Evolutionary conservation across 2,329 filamentous ascomycete species (phyloP).

Genomic region (Pseudogymnoascus sp.): DNA sequence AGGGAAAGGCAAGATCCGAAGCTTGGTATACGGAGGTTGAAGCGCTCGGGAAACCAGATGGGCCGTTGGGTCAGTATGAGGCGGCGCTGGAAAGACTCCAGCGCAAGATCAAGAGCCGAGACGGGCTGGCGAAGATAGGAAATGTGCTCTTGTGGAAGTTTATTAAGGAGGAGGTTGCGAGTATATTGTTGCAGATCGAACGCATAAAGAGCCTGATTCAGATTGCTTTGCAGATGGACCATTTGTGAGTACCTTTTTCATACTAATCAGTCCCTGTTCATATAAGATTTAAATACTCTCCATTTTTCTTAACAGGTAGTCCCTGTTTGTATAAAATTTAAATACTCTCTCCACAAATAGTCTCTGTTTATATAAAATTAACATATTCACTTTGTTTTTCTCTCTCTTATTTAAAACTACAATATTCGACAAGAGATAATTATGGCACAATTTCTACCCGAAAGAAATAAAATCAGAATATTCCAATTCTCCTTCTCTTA

Average conservation of each 20-base stretch:
- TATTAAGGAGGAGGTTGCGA: not conserved
- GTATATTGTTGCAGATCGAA: not conserved
- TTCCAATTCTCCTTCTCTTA: no score
- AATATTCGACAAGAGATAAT: no score
- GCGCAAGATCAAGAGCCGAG: not conserved
- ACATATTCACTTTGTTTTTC: no score
- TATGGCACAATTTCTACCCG: no score
- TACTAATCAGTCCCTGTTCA: no score
- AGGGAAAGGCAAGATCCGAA: not conserved
- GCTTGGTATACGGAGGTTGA: not conserved
- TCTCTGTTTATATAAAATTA: no score
- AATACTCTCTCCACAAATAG: no score
- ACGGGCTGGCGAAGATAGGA: not conserved
- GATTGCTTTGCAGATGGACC: not conserved
- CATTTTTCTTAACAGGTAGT: no score
- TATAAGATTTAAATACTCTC: no score
- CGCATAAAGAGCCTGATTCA: not conserved
- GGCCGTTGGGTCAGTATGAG: not conserved
- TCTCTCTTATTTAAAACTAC: no score
- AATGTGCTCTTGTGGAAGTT: not conserved
- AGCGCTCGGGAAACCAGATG: not conserved
- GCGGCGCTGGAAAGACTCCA: not conserved
- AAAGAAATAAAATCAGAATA: no score
- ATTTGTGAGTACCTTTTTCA: not conserved
- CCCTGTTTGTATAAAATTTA: no score